These are phyloP conservation scores for Hyparrhenia diplandra DNA, from an alignment of 176 grass and related monocot species.

Conservation along the genomic window DNA sequence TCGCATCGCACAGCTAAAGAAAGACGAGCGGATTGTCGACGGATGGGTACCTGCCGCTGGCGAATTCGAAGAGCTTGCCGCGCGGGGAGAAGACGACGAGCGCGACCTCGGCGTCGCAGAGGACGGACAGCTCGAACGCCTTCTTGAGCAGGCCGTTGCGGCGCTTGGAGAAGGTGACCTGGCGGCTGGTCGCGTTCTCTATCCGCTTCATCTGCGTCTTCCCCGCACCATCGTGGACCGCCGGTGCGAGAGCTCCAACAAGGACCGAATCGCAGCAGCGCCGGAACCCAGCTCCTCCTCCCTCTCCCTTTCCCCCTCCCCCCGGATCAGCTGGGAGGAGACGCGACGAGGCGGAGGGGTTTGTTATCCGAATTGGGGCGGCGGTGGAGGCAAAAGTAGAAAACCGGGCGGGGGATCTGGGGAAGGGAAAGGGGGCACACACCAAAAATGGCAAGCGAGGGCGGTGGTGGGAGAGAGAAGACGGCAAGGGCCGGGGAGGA, in stretches of 20 bases:
- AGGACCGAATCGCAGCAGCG: neutral
- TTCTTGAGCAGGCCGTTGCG: slow-evolving; percentile 87
- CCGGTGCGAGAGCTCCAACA: neutral
- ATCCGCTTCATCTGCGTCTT: slow-evolving; percentile 80
- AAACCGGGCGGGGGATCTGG: slow-evolving; percentile 39
- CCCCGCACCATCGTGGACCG: slow-evolving; percentile 58
- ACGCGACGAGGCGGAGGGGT: neutral
- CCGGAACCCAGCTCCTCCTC: neutral
- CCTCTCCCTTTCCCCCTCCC: neutral
- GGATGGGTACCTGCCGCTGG: slow-evolving; percentile 33
- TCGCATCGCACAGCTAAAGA: neutral
- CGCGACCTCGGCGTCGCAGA: slow-evolving; percentile 91
- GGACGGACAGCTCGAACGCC: slow-evolving; percentile 84
- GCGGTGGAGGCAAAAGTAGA: slow-evolving; percentile 27
- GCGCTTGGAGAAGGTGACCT: slow-evolving; percentile 97
- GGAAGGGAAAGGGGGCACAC: slow-evolving; percentile 24
- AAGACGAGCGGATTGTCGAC: neutral
- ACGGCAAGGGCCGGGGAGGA: neutral
- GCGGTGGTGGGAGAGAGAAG: slow-evolving; percentile 10
- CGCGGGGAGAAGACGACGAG: slow-evolving; percentile 76
- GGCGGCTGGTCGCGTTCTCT: slow-evolving; percentile 69
- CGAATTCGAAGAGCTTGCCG: slow-evolving; percentile 74
- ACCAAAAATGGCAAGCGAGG: slow-evolving; percentile 51
- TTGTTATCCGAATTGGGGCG: slow-evolving; percentile 38
- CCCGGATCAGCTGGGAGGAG: neutral